Evolutionary conservation across 2,329 filamentous ascomycete species (phyloP).

Genomic region (Penicillium capsulatum): DNA sequence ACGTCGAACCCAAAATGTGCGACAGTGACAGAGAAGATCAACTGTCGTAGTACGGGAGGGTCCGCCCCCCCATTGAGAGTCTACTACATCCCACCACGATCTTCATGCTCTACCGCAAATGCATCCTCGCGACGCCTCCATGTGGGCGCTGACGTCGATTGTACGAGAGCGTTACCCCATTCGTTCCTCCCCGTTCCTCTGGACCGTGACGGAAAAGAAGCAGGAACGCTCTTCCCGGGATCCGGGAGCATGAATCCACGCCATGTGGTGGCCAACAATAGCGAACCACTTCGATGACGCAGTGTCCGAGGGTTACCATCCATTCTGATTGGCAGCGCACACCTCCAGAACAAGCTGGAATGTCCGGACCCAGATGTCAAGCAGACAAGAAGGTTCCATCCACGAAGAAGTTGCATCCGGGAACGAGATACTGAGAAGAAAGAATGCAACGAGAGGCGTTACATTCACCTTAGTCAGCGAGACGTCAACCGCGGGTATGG

Average conservation of each 20-base stretch:
- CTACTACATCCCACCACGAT: slow-evolving; percentile 9
- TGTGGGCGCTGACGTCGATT: slow-evolving; percentile 4
- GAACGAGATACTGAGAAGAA: slow-evolving; percentile 4
- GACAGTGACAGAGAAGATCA: slow-evolving; percentile 20
- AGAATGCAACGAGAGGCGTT: slow-evolving; percentile 21
- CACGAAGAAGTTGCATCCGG: slow-evolving; percentile 27
- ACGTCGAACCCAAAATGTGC: slow-evolving; percentile 24
- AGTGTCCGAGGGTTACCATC: background rate
- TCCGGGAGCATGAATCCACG: background rate
- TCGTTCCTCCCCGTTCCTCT: background rate
- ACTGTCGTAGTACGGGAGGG: slow-evolving; percentile 12
- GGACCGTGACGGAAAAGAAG: too few species aligned
- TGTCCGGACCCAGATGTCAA: slow-evolving; percentile 3
- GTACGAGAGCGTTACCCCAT: slow-evolving; percentile 8
- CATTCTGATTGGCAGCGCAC: slow-evolving; percentile 11
- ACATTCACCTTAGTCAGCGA: slow-evolving; percentile 25
- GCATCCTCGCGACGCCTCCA: slow-evolving; percentile 16
- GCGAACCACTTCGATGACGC: slow-evolving; percentile 7
- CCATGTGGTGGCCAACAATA: slow-evolving; percentile 15
- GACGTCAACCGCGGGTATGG: too few species aligned
- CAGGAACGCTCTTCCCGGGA: background rate
- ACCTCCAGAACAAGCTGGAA: slow-evolving; percentile 1
- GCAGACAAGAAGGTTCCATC: slow-evolving; percentile 19
- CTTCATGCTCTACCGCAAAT: slow-evolving; percentile 9
- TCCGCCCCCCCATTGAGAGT: slow-evolving; percentile 3